Evolutionary conservation across 2,329 filamentous ascomycete genomes (phyloP), one percentile per base, ranked within the genome.

Genomic region (Neofusicoccum sp.): DNA sequence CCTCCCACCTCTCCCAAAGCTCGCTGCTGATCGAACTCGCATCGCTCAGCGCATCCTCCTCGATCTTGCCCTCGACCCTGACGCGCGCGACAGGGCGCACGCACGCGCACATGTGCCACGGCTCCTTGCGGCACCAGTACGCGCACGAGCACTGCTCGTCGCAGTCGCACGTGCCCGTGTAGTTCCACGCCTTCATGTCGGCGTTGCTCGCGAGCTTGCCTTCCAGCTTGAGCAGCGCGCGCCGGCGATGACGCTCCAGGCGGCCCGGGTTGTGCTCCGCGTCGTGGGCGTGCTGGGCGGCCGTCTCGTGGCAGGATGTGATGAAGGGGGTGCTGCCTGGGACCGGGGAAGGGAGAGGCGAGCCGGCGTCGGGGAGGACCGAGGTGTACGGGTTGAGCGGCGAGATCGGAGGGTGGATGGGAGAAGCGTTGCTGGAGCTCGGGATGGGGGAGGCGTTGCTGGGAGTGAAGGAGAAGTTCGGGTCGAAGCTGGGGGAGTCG

Each of bases 201-300:
- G 38, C 57, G 20, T 44, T 20, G 24, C 14, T 3, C 26, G 28
- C 34, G 34, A 49, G 43, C 45, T 53, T 41, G 47, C 58, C 58
- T 12, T 20, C n/a, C 16, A 60, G 58, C 5, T 40, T 38, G n/a
- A 38, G 16, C 30, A 60, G 30, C 14, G 58, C 45, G 11, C 47
- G 28, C 24, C 12, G 20, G 30, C 58, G 48, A 36, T 60, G 36
- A 12, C 12, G 12, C 45, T 28, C 24, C 26, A 60, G 26, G 11
- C 12, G 5, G 6, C 45, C 12, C 12, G 12, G 34, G 36, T 51
- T 51, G 34, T 51, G 7, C 12, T 16, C 36, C 57, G 12, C 14
- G 45, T 60, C 57, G 28, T 16, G 33, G 8, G 7, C 26, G 36
- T 60, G 57, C 57, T 51, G 57, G 14, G 28, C n/a, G 4, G n/a